These are phyloP conservation scores for Teratosphaeria nubilosa DNA, from an alignment of 2,329 filamentous ascomycete genomes.

Conservation along the genomic window DNA sequence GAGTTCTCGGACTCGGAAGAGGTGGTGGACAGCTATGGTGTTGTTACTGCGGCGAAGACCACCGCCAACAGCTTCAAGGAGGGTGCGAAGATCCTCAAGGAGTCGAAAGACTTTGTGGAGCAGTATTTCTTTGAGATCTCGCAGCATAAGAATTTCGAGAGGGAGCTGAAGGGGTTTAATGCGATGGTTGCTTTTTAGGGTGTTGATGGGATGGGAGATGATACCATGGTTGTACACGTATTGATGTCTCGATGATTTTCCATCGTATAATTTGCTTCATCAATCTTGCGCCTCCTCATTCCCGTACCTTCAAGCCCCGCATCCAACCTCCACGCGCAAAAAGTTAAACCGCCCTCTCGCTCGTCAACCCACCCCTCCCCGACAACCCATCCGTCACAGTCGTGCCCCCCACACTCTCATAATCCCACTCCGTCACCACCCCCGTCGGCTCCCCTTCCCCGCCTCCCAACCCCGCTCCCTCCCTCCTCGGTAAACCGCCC, in stretches of 20 bases:
- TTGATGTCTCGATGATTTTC: neutral
- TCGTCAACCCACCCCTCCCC: neutral
- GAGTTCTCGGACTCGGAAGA: constrained; percentile 39
- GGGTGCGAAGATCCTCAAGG: constrained; percentile 53
- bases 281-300: no score
- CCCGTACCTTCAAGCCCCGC: no score
- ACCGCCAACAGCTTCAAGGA: constrained; percentile 51
- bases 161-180: constrained; percentile 62
- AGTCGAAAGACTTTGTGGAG: constrained; percentile 58
- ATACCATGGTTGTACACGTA: neutral
- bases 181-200: constrained; percentile 57
- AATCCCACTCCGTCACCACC: neutral
- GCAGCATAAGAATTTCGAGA: constrained; percentile 62
- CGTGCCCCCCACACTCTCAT: neutral
- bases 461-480: neutral
- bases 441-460: neutral
- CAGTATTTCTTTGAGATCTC: constrained; percentile 61
- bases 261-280: no score
- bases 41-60: constrained; percentile 54
- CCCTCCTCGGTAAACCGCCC: neutral
- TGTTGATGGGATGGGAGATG: neutral
- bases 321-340: no score
- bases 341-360: no score
- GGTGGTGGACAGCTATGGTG: constrained; percentile 61
- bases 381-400: neutral